phyloP scores from a whole-genome alignment of 805 yeast species.

The Metschnikowia hibisci region DNA sequence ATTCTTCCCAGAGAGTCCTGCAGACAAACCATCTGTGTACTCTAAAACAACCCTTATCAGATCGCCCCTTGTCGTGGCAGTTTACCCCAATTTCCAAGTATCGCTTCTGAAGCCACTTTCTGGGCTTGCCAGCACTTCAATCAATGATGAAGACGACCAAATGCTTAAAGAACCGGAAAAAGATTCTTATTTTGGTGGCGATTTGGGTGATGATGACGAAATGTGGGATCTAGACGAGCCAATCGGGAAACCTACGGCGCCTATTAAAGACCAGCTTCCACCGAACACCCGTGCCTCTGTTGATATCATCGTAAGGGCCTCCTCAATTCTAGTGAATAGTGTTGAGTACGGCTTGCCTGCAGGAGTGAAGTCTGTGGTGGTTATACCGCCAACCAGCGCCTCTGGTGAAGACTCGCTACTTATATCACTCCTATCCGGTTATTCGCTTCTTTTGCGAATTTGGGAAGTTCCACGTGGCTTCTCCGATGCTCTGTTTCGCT shows the following conservation, averaged over 20 bases:
- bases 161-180: slow-evolving; percentile 26
- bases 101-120: slow-evolving; percentile 27
- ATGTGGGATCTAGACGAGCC: slow-evolving; percentile 11
- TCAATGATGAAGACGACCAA: slow-evolving; percentile 38
- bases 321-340: slow-evolving; percentile 31
- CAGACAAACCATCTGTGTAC: slow-evolving; percentile 12
- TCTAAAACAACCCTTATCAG: slow-evolving; percentile 37
- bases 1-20: neutral
- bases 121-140: slow-evolving; percentile 32
- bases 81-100: slow-evolving; percentile 34
- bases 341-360: slow-evolving; percentile 30
- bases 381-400: slow-evolving; percentile 18
- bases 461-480: slow-evolving; percentile 32
- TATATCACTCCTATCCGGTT: slow-evolving; percentile 39
- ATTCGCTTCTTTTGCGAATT: slow-evolving; percentile 36
- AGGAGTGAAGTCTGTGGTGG: slow-evolving; percentile 29
- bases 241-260: neutral
- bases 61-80: slow-evolving; percentile 36
- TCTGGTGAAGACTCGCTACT: slow-evolving; percentile 37
- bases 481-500: slow-evolving; percentile 21
- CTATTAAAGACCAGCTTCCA: neutral
- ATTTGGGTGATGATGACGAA: slow-evolving; percentile 32
- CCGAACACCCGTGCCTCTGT: slow-evolving; percentile 11
- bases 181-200: slow-evolving; percentile 39
- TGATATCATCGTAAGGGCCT: slow-evolving; percentile 28